phyloP scores from a whole-genome alignment of 2,329 filamentous ascomycete species.

The Colletotrichum sidae region DNA sequence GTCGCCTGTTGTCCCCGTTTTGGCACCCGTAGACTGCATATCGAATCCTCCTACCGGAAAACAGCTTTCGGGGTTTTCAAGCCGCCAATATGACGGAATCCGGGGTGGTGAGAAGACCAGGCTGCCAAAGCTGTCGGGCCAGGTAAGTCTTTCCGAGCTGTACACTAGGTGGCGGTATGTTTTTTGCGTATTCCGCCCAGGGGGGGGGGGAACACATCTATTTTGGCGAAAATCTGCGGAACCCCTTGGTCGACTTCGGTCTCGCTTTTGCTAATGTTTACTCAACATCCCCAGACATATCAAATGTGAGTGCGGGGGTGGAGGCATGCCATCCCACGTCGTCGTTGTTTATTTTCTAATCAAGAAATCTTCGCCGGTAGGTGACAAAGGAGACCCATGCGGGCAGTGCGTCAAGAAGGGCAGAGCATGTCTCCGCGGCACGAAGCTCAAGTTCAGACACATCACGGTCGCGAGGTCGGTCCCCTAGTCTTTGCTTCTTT shows the following conservation, averaged over 20 bases:
- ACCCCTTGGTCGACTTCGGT: too few relatives aligned
- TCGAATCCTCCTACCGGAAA: background rate
- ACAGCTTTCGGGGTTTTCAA: background rate
- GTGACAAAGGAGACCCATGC: conserved; percentile 28
- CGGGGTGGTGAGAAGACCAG: conserved; percentile 11
- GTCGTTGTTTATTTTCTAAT: background rate
- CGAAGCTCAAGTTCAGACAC: conserved; percentile 23
- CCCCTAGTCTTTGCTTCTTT: too few relatives aligned
- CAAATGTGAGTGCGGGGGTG: conserved; percentile 20
- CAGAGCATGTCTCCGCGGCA: background rate
- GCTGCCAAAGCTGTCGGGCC: conserved; percentile 25
- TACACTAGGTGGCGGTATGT: background rate
- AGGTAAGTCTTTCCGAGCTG: conserved; percentile 7
- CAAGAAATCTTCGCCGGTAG: background rate
- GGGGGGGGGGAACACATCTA: background rate
- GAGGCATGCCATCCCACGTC: background rate
- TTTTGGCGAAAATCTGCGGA: background rate
- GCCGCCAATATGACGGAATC: conserved; percentile 12
- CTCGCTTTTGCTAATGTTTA: background rate
- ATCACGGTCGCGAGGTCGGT: conserved; percentile 12
- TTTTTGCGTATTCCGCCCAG: background rate
- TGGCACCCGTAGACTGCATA: too few relatives aligned
- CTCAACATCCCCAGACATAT: conserved; percentile 13
- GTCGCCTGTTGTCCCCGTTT: too few relatives aligned
- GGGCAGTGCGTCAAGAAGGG: conserved; percentile 18